Evolutionary conservation across 1,284 basidiomycete species (phyloP).

Genomic region (Irpex lacteus): DNA sequence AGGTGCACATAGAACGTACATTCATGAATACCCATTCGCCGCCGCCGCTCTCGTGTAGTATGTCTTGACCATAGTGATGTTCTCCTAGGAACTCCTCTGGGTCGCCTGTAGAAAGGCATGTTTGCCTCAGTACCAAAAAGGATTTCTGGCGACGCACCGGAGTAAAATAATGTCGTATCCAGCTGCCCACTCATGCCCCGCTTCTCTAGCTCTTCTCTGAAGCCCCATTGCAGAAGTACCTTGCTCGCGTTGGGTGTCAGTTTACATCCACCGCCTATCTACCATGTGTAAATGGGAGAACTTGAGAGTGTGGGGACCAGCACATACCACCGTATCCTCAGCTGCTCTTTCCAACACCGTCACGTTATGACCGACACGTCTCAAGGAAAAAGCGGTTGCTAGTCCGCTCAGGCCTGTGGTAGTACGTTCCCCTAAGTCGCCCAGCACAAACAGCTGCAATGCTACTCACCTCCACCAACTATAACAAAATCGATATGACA

Average conservation of each 20-base stretch:
- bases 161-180: conserved; percentile 35
- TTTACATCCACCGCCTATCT: conserved; percentile 43
- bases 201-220: conserved; percentile 35
- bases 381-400: conserved; percentile 50
- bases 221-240: conserved; percentile 55
- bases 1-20: conserved; percentile 33
- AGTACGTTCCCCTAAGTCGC: not conserved
- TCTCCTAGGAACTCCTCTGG: conserved; percentile 46
- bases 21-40: conserved; percentile 52
- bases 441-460: not conserved
- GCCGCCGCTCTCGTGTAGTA: conserved; percentile 46
- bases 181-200: conserved; percentile 34
- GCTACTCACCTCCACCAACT: conserved; percentile 41
- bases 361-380: conserved; percentile 53
- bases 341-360: conserved; percentile 48
- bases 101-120: conserved; percentile 30
- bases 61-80: conserved; percentile 53
- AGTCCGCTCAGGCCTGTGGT: conserved; percentile 42
- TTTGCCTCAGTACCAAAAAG: not conserved
- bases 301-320: too few relatives aligned
- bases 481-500: conserved; percentile 42
- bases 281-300: conserved; percentile 7
- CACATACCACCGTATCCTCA: conserved; percentile 34
- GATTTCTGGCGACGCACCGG: conserved; percentile 29
- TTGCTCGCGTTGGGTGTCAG: conserved; percentile 57